Percentiles rank a stretch among this genome's conserved stretches.
Evolutionary conservation across 2,329 filamentous ascomycete species (phyloP).

Genomic region (Phaeosphaeria sp.): DNA sequence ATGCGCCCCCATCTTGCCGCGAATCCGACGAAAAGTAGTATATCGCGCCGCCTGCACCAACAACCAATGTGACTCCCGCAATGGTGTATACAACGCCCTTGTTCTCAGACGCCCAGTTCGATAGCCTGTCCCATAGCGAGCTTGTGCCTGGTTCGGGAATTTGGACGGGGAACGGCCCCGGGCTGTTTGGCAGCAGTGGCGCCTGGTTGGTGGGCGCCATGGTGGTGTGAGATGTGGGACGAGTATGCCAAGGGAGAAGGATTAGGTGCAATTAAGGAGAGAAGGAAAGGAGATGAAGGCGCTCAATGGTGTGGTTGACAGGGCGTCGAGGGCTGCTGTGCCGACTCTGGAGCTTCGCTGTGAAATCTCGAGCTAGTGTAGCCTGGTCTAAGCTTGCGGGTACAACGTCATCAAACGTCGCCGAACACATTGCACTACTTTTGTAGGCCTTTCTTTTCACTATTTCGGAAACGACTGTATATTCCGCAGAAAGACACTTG

Average conservation of each 20-base stretch:
- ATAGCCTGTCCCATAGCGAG: constrained; percentile 87
- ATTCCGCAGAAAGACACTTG: too few relatives aligned
- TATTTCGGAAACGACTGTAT: too few relatives aligned
- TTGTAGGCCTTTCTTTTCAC: too few relatives aligned
- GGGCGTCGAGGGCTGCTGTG: constrained; percentile 11
- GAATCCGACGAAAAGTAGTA: constrained; percentile 77
- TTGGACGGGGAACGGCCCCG: constrained; percentile 45
- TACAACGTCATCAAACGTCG: constrained; percentile 19
- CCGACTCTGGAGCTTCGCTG: constrained; percentile 8
- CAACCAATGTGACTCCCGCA: constrained; percentile 89
- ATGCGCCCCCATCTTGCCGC: constrained; percentile 49
- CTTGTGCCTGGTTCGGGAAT: constrained; percentile 60
- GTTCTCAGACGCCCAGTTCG: constrained; percentile 92
- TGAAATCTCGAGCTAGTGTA: constrained; percentile 22
- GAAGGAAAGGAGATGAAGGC: constrained; percentile 7
- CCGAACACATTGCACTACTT: not conserved
- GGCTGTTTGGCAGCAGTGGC: constrained; percentile 38
- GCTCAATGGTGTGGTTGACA: constrained; percentile 25
- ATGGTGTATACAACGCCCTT: constrained; percentile 96
- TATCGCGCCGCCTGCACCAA: constrained; percentile 87
- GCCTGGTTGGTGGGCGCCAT: constrained; percentile 40
- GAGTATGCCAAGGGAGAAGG: constrained; percentile 1
- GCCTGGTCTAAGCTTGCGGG: constrained; percentile 14
- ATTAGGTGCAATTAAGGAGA: not conserved
- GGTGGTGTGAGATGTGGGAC: constrained; percentile 7